Evolutionary conservation across 352 stramenopile species (phyloP), one percentile per base, ranked within the genome.

Genomic region (Blastocystis hominis): DNA sequence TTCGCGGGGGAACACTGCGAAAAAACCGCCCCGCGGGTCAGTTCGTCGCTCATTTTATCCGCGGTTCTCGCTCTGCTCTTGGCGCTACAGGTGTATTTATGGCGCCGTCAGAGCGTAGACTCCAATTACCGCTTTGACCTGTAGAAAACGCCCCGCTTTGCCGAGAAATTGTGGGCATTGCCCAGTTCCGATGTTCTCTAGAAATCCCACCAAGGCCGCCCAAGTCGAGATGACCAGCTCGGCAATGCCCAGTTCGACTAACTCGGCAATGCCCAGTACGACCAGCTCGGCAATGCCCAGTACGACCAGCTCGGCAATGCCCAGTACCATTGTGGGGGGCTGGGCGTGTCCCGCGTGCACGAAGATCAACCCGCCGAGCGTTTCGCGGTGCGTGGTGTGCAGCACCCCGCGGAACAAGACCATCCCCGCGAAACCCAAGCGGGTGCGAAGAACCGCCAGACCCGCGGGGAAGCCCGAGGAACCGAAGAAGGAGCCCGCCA

Each of bases 121-220:
- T 1, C 15, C 24, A 30, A 4, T 5, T 24, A 10, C 6, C 17
- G 7, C 6, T 50, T 34, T 61, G 30, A 62, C 10, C 15, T 38
- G 7, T 80, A 80, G 70, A 80, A 38, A 36, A 80, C 42, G 53
- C 70, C 70, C 24, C 70, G 70, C 10, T 80, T 66, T 36, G 70
- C 70, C 10, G 70, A 80, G 70, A 80, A 80, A 38, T 47, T 80
- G 70, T 80, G 20, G 10, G 17, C 3, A 30, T 30, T 61, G 13
- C 17, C 6, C 38, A 24, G 24, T 34, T 36, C 6, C 13, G n/a
- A n/a, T 62, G n/a, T 24, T 10, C 10, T 64, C 1, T 80, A 80
- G 70, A 20, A 47, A 42, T 46, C 70, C 70, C 10, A 62, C 47
- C n/a, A 36, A 36, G 20, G 70, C 70, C 5, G 30, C 63, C 3